Evolutionary conservation across 228 moss, liverwort and hornwort genomes (phyloP), one percentile per base, ranked within the genome.

Genomic region (Sphagnum fallax): DNA sequence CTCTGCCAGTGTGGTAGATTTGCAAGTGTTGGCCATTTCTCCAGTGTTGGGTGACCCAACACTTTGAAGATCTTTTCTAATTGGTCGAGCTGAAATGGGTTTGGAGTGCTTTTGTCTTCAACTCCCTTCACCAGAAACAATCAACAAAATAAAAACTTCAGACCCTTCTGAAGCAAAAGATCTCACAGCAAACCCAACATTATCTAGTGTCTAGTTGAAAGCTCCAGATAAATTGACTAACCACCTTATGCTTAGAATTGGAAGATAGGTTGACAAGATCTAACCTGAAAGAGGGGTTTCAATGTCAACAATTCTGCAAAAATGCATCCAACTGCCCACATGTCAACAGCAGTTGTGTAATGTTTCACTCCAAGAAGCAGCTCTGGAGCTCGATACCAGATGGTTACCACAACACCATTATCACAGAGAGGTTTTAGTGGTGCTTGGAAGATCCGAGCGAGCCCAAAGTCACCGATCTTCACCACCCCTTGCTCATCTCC

Each of bases 251-350:
- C 32, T 32, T 32, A 32, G 32, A 32, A 32, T 32, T 32, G 32
- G 32, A 32, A 32, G 32, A 32, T 32, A 32, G 32, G 32, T 32
- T 32, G 32, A 32, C 2, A 32, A 32, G 3, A 3, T 32, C 32
- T 32, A 32, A 87, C 87, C 87, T 87, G 98, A 82, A 98, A 98
- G 53, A 98, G 76, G 64, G 98, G 98, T 77, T 98, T 98, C 51
- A 98, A 77, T 6, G 98, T 98, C 47, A 98, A 87, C 49, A 98
- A 78, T 72, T 98, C 98, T 18, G 98, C 98, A 75, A 98, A 98
- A 48, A 98, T 98, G 73, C 98, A 98, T 14, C 98, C 98, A 48
- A 98, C 94, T 10, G 98, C 98, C 98, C 98, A 98, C 92, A 94
- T 98, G 72, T 98, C 98, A 13, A 98, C 98, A 60, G 94, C 98